Conservation (phyloP, 2,329 filamentous ascomycete species). For the Hymenoscyphus repandus region DNA sequence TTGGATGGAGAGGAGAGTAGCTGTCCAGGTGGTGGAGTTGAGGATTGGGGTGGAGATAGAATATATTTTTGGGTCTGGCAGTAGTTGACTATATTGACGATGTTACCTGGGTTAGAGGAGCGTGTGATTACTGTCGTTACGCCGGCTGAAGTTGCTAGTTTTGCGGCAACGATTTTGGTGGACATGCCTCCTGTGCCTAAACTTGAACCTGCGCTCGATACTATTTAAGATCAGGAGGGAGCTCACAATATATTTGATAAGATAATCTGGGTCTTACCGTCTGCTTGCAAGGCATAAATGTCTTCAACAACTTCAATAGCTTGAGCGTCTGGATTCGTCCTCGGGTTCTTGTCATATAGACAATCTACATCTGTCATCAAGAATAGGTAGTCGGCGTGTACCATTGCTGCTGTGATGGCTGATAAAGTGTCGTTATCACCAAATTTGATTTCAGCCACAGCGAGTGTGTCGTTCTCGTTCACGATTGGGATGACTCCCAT, state of each 20-base stretch:
- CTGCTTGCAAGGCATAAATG: constrained; percentile 74
- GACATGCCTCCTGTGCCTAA: constrained; percentile 95
- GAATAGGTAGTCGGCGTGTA: constrained; percentile 93
- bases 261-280: constrained; percentile 45
- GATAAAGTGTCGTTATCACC: constrained; percentile 97
- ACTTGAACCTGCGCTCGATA: constrained; percentile 82
- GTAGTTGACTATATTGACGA: constrained; percentile 79
- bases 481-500: constrained; percentile 98
- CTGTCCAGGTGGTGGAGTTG: constrained; percentile 8
- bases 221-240: constrained; percentile 36
- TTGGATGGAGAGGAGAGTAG: constrained; percentile 16
- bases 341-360: constrained; percentile 92
- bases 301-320: constrained; percentile 92
- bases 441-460: constrained; percentile 98
- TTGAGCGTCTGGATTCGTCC: constrained; percentile 76
- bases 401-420: constrained; percentile 94
- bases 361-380: constrained; percentile 99
- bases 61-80: constrained; percentile 55
- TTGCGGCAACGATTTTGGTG: constrained; percentile 92
- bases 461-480: constrained; percentile 96
- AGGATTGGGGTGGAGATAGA: constrained; percentile 12
- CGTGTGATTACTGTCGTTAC: constrained; percentile 94
- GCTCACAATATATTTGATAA: background rate
- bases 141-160: constrained; percentile 86
- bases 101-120: constrained; percentile 90